phyloP scores from a whole-genome alignment of 805 yeast genomes.

The Lipomyces sp. region DNA sequence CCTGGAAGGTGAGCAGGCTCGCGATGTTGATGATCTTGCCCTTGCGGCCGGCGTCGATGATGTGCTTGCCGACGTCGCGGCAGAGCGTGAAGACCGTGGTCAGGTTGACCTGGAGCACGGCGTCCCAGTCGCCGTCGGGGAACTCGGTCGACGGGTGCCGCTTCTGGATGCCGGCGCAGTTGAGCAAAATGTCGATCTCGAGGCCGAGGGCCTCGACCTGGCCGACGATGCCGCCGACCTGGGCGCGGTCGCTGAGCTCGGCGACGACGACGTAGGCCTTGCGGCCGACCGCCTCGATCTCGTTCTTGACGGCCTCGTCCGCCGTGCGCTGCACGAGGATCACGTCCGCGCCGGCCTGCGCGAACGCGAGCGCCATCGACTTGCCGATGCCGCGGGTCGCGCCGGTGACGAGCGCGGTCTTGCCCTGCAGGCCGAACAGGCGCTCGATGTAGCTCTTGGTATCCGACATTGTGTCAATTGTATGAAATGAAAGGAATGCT shows the following conservation, averaged over 20 bases:
- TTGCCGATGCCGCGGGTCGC: constrained; percentile 59
- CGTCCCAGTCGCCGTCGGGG: constrained; percentile 42
- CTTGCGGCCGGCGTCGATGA: constrained; percentile 37
- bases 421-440: constrained; percentile 42
- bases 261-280: constrained; percentile 33
- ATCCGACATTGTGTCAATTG: constrained; percentile 4
- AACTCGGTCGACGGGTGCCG: constrained; percentile 39
- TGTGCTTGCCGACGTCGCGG: constrained; percentile 41
- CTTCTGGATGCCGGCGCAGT: constrained; percentile 45
- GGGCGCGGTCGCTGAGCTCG: constrained; percentile 34
- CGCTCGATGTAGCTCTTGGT: constrained; percentile 4
- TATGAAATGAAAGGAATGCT: too few species aligned
- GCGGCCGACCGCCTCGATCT: constrained; percentile 34
- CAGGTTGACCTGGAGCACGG: constrained; percentile 44
- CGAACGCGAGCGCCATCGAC: constrained; percentile 51
- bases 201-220: constrained; percentile 37
- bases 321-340: constrained; percentile 36
- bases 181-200: constrained; percentile 43
- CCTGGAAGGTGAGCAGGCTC: constrained; percentile 45
- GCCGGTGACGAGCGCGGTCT: constrained; percentile 50
- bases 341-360: constrained; percentile 49
- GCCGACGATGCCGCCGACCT: constrained; percentile 36
- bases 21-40: constrained; percentile 48
- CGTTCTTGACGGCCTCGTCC: constrained; percentile 32
- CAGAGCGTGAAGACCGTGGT: constrained; percentile 42